These are phyloP conservation scores for Pelargonium citronellum DNA, from an alignment of 441 rosid species.

Conservation along the genomic window DNA sequence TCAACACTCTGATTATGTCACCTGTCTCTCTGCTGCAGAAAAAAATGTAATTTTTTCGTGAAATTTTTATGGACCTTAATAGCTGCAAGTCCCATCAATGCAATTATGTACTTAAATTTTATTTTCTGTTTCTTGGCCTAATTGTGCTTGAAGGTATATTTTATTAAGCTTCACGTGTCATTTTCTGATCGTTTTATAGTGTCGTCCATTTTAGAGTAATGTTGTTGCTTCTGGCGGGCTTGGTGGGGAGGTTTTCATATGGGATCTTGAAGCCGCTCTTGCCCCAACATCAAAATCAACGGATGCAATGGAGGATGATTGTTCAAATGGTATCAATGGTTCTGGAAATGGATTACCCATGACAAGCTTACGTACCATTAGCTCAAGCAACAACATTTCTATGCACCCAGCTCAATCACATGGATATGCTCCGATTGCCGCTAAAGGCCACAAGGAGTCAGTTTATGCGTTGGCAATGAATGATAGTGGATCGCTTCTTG, in stretches of 20 bases:
- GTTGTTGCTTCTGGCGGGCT: slow-evolving; percentile 99
- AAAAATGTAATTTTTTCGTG: slow-evolving; percentile 71
- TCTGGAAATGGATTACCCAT: slow-evolving; percentile 51
- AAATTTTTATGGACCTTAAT: background rate
- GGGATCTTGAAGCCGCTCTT: slow-evolving; percentile 90
- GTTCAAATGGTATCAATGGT: slow-evolving; percentile 57
- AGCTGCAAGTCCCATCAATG: background rate
- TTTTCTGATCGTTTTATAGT: slow-evolving; percentile 68
- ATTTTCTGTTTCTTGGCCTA: background rate
- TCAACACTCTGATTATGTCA: slow-evolving; percentile 97
- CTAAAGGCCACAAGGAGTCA: slow-evolving; percentile 98
- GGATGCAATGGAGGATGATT: slow-evolving; percentile 67
- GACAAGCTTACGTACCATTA: slow-evolving; percentile 68
- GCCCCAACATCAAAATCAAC: slow-evolving; percentile 60
- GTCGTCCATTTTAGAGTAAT: slow-evolving; percentile 72
- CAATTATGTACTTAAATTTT: background rate
- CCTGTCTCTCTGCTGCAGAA: slow-evolving; percentile 81
- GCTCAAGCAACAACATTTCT: slow-evolving; percentile 81
- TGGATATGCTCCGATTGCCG: slow-evolving; percentile 71
- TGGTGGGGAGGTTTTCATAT: slow-evolving; percentile 96
- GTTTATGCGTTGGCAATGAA: slow-evolving; percentile 98
- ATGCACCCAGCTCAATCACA: slow-evolving; percentile 56
- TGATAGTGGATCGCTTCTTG: slow-evolving; percentile 77
- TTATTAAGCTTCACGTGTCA: slow-evolving; percentile 21
- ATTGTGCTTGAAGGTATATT: slow-evolving; percentile 6